These are phyloP conservation scores for Pythium folliculosum DNA, from an alignment of 352 stramenopile genomes.

Conservation along the genomic window DNA sequence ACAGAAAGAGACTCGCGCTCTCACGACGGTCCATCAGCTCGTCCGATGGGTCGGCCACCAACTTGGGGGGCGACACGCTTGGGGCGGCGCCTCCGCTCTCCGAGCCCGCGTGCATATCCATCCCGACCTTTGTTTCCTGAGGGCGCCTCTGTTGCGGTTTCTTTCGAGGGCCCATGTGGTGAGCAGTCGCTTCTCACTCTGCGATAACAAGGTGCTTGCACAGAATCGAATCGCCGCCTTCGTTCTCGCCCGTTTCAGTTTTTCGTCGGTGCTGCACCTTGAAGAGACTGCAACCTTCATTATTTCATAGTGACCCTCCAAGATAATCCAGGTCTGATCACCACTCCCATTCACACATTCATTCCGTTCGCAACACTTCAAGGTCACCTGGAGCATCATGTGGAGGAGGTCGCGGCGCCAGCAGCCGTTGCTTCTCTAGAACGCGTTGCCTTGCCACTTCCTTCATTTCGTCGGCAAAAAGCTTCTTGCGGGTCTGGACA, in stretches of 20 bases:
- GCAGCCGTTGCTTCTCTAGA: background rate
- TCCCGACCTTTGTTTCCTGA: background rate
- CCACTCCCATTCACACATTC: conserved; percentile 4
- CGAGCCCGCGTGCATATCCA: conserved; percentile 11
- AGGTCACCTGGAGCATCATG: background rate
- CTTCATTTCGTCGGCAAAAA: conserved; percentile 29
- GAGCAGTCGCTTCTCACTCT: background rate
- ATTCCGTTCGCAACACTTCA: conserved; percentile 11
- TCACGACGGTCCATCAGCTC: conserved; percentile 35
- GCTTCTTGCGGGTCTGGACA: conserved; percentile 11
- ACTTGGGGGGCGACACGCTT: conserved; percentile 11
- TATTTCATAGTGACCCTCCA: background rate
- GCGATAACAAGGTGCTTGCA: no score
- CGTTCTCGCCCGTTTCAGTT: background rate
- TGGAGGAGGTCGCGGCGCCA: background rate
- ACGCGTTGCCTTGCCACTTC: conserved; percentile 6
- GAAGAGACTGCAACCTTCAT: background rate
- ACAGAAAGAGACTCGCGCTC: conserved; percentile 56
- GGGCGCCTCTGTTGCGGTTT: background rate
- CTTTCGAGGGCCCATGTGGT: conserved; percentile 11
- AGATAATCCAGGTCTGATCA: background rate
- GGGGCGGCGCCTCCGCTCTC: background rate
- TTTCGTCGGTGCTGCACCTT: background rate
- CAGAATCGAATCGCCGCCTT: background rate
- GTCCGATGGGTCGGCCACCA: background rate